Evolutionary conservation across 305 asterid genomes (phyloP), one percentile per base, ranked within the genome.

Genomic region (Solanum hybrid): DNA sequence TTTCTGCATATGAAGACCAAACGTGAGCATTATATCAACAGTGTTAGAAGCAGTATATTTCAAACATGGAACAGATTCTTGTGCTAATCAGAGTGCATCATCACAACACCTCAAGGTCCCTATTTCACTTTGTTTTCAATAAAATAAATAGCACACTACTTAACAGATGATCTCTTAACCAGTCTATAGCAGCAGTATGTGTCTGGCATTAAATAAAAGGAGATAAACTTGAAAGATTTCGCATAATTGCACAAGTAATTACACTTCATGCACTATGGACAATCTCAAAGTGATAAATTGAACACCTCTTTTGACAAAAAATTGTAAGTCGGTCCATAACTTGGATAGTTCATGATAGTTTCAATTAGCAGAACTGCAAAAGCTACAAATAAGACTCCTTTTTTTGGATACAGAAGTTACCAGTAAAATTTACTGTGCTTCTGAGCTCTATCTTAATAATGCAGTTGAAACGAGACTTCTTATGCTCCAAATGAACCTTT

Each of bases 1-100:
- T 96, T 96, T 98, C 99, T 98, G 97, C 94, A 93, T 89, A 40
- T 69, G 81, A 61, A 78, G 76, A 71, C 74, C 90, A 76, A 57
- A 85, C 37, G 20, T 85, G 75, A 85, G 88, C 88, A 57, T 57
- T 31, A 57, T 33, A 85, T 85, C 31, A 10, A 42, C 22, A 82
- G 76, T 11, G 9, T 33, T 3, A 85, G 42, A 85, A 85, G 42
- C 26, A 85, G 76, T 57, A 33, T 51, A 85, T 85, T 85, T 85
- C 88, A 22, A 85, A 57, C 76, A 85, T 8, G 33, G 39, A 57
- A 57, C 42, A 33, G 76, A 85, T 85, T 85, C 20, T 4, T 57
- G 40, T 31, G 76, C 42, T 57, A 42, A 51, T 85, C 88, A 57
- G 74, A 83, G 74, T 31, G 24, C 87, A 83, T 46, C 67, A 83